phyloP scores from a whole-genome alignment of 176 grass and related monocot species.

The Oryza glaberrima region DNA sequence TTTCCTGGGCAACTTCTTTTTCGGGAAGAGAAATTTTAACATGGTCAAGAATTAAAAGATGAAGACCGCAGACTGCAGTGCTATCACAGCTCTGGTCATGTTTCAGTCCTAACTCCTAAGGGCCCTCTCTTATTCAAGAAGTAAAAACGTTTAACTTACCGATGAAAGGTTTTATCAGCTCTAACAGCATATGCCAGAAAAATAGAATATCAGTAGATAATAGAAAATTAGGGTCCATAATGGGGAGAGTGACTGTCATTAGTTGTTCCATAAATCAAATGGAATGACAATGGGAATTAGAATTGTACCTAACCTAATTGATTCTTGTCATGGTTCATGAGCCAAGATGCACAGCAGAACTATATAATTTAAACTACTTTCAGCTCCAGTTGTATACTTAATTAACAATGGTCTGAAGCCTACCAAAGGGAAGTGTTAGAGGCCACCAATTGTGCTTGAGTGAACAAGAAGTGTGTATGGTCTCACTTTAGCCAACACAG shows the following conservation, averaged over 20 bases:
- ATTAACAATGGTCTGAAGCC: conserved; percentile 24
- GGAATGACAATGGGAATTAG: conserved; percentile 18
- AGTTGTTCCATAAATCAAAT: conserved; percentile 18
- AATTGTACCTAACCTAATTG: conserved; percentile 18
- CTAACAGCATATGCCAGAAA: not conserved
- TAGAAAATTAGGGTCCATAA: conserved; percentile 22
- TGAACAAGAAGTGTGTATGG: conserved; percentile 24
- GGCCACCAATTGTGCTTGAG: conserved; percentile 29
- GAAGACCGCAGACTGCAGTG: not conserved
- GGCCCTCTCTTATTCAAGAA: conserved; percentile 6
- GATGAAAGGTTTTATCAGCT: conserved; percentile 11
- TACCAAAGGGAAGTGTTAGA: conserved; percentile 30
- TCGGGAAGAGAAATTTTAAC: not conserved
- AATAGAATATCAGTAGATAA: conserved; percentile 10
- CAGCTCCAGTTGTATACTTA: not conserved
- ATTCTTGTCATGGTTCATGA: conserved; percentile 24
- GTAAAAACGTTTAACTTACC: not conserved
- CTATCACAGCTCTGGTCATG: conserved; percentile 11
- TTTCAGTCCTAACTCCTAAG: conserved; percentile 10
- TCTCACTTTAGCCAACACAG: conserved; percentile 55
- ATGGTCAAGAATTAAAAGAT: not conserved
- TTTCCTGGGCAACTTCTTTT: conserved; percentile 10
- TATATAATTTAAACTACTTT: not conserved
- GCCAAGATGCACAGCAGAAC: not conserved
- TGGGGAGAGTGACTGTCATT: not conserved